These are phyloP conservation scores for Rhizopus arrhizus DNA, from an alignment of 371 early-diverging fungal genomes.

Conservation along the genomic window DNA sequence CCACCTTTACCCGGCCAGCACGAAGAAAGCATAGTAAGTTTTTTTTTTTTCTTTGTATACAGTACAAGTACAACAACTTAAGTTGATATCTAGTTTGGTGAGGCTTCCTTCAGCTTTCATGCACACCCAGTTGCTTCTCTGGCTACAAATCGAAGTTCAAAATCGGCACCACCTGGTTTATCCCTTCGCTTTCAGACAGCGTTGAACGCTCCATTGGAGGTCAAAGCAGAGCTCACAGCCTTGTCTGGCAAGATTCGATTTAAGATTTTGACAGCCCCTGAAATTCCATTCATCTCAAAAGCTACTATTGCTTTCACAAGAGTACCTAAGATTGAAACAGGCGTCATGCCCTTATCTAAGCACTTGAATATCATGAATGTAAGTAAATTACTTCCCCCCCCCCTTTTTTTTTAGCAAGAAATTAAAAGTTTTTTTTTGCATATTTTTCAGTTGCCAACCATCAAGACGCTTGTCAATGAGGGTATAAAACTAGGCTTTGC, in stretches of 20 bases:
- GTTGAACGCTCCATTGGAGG: constrained; percentile 30
- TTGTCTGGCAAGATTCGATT: constrained; percentile 44
- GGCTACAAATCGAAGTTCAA: constrained; percentile 24
- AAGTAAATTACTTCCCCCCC: constrained; percentile 7
- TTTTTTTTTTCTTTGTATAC: too few relatives aligned
- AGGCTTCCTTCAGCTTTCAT: constrained; percentile 49
- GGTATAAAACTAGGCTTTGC: constrained; percentile 41
- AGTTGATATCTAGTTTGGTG: constrained; percentile 39
- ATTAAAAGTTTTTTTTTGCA: background rate
- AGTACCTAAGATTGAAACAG: constrained; percentile 43
- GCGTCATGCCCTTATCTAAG: constrained; percentile 46
- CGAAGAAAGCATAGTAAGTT: constrained; percentile 48
- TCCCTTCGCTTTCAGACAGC: constrained; percentile 38
- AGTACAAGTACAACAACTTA: background rate
- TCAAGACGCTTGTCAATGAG: constrained; percentile 46
- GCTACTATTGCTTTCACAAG: constrained; percentile 49
- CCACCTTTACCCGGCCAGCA: constrained; percentile 52
- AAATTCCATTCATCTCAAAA: constrained; percentile 47
- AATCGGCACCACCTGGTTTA: constrained; percentile 41
- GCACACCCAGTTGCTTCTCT: constrained; percentile 45
- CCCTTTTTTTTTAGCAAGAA: background rate
- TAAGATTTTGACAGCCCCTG: constrained; percentile 45
- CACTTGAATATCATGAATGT: constrained; percentile 51
- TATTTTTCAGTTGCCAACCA: constrained; percentile 33
- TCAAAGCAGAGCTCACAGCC: constrained; percentile 48